Evolutionary conservation across 2,329 filamentous ascomycete genomes (phyloP).

Genomic region (Madurella fahalii): DNA sequence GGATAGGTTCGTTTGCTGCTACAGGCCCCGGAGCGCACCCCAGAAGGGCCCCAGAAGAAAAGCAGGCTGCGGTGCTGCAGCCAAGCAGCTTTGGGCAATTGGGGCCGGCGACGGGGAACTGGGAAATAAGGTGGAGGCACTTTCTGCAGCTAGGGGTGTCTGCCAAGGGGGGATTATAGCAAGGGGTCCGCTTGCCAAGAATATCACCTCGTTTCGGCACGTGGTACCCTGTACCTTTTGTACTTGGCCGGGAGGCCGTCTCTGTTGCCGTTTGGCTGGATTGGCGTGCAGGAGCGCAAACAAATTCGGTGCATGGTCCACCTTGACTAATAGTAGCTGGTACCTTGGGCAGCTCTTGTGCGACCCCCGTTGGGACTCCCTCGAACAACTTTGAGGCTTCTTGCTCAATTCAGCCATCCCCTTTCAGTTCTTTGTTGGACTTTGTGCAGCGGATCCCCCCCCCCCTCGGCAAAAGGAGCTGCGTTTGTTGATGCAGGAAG

Average conservation of each 20-base stretch:
- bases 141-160: conserved; percentile 20
- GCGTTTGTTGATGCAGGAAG: not conserved
- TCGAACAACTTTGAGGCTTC: not conserved
- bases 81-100: conserved; percentile 17
- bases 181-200: conserved; percentile 19
- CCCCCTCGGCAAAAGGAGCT: not conserved
- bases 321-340: not conserved
- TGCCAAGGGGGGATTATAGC: conserved; percentile 15
- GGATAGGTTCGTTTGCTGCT: conserved; percentile 16
- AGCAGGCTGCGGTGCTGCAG: conserved; percentile 15
- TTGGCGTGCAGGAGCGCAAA: not conserved
- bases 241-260: not conserved
- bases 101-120: conserved; percentile 21
- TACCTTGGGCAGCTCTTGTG: not conserved
- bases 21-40: not conserved
- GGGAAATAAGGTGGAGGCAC: conserved; percentile 25
- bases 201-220: conserved; percentile 18
- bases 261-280: too few species aligned
- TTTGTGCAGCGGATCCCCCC: not conserved
- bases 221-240: conserved; percentile 6
- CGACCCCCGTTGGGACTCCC: not conserved
- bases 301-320: not conserved
- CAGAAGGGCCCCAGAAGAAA: conserved; percentile 5
- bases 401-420: not conserved
- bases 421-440: not conserved